Evolutionary conservation across 164 flowering plant species (phyloP), one percentile per base, ranked within the genome.

Genomic region (Santalum album): DNA sequence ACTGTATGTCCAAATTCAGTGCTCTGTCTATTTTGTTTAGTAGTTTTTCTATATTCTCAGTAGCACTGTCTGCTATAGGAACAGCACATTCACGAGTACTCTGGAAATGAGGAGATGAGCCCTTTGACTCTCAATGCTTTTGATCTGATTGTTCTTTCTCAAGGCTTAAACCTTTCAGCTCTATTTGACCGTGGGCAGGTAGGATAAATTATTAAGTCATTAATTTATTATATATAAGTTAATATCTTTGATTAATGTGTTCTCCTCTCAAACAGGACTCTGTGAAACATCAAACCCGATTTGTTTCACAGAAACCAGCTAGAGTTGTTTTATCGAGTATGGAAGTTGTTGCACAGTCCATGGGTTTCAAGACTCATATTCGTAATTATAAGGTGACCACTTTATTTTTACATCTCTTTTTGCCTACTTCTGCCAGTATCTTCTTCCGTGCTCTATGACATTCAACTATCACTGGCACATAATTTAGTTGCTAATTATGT

Each of bases 271-370:
- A 27, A 43, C 77, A 89, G 96, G 98, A 83, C 53, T 59, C 78
- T 36, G 62, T 71, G 59, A 86, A 75, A 68, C 70, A 82, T 67
- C 92, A 83, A 67, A 84, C 89, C 26, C 95, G 97, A 18, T 94
- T 94, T 71, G 73, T 90, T 43, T 78, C 97, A 55, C 83, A 74
- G 64, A 94, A 82, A 71, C 97, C 97, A 17, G 89, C 99, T 43
- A 90, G 80, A 50, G 85, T 94, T 61, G 84, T 81, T 60, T 51
- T 94, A 42, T 87, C 96, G 17, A 94, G 78, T 57, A 90, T 94
- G 97, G 99, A 94, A 84, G 96, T 90, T 67, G 90, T 94, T 55
- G 92, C 95, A 9, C 99, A 94, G 59, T 85, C 99, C 27, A 87
- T 94, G 99, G 96, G 99, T 56, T 94, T 78, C 69, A 94, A 94